These are phyloP conservation scores for Aaosphaeria arxii DNA, from an alignment of 2,329 filamentous ascomycete species.

Conservation along the genomic window DNA sequence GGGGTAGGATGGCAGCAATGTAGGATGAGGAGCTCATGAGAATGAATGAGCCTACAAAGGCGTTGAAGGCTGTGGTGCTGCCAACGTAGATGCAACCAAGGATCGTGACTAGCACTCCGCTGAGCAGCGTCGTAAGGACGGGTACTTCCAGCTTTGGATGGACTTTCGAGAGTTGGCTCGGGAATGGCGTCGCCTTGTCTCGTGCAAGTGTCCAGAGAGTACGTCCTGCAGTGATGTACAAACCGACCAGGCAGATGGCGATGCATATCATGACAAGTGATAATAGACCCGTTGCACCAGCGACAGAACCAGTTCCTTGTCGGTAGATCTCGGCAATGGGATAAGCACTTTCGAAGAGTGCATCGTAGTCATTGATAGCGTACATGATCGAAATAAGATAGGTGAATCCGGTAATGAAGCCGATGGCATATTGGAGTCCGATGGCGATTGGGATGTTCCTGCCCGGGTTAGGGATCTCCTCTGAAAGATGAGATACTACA, in stretches of 20 bases:
- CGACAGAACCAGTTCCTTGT: slow-evolving; percentile 48
- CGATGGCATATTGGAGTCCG: slow-evolving; percentile 47
- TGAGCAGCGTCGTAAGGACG: background rate
- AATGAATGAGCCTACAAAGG: slow-evolving; percentile 36
- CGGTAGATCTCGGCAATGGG: slow-evolving; percentile 48
- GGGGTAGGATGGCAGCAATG: slow-evolving; percentile 33
- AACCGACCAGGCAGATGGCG: slow-evolving; percentile 50
- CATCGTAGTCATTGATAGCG: slow-evolving; percentile 45
- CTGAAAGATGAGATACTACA: slow-evolving; percentile 33
- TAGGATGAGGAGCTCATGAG: slow-evolving; percentile 33
- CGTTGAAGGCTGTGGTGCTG: slow-evolving; percentile 30
- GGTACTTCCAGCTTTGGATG: slow-evolving; percentile 33
- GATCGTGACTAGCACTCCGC: slow-evolving; percentile 29
- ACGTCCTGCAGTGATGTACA: slow-evolving; percentile 31
- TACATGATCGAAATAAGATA: slow-evolving; percentile 54
- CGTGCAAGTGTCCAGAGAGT: slow-evolving; percentile 56
- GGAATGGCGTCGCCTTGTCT: slow-evolving; percentile 60
- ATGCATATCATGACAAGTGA: slow-evolving; percentile 53
- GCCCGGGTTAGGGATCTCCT: slow-evolving; percentile 32
- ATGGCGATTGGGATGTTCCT: slow-evolving; percentile 51
- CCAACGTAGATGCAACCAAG: slow-evolving; percentile 34
- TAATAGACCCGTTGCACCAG: slow-evolving; percentile 56
- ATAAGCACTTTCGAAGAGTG: slow-evolving; percentile 37
- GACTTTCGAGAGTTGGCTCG: slow-evolving; percentile 52
- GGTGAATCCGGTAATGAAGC: slow-evolving; percentile 41